Base-by-base conservation (phyloP, 1,139 yeast genomes). In the Hyphopichia pseudoburtonii region DNA sequence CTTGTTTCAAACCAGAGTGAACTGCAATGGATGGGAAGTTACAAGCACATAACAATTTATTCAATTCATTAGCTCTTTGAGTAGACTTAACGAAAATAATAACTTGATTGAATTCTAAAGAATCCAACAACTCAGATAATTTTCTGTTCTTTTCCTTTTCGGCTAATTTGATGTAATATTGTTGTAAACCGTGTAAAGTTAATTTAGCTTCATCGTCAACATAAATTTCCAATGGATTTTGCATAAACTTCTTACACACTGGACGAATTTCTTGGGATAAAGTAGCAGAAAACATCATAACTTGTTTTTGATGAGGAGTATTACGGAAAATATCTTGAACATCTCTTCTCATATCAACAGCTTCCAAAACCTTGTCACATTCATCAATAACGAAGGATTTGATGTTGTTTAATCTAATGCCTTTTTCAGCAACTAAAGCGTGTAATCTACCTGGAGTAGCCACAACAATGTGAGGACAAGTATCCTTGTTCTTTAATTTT, bases 251-350 rank as follows among this genome's bases (percentile, higher is more conserved):
- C 73, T 90, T 90, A 76, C 97, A 92, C 45, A 92, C 82, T 44
- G 97, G 97, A 67, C 96, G 87, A 57, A 92, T 89, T 59, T 92
- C 98, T 62, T 80, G 87, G 33, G 96, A 82, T 55, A 92, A 77
- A 41, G 98, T 92, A 50, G 98, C 98, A 42, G 96, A 86, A 67
- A 92, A 92, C 97, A 92, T 92, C 97, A 92, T 90, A 42, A 92
- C 98, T 75, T 92, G 98, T 72, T 92, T 92, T 65, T 92, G 96
- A 69, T 87, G 95, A 48, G 98, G 98, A 39, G 98, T 92, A 44
- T 88, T 87, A 66, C 97, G 85, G 82, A 92, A 92, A 50, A 92
- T 87, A 63, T 90, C 97, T 73, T 92, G 98, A 41, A 92, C 97
- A 60, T 92, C 98, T 66, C 96, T 85, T 76, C 98, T 86, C 98